These are phyloP conservation scores for Fagopyrum tataricum DNA, from an alignment of 148 eudicot genomes.

Conservation along the genomic window DNA sequence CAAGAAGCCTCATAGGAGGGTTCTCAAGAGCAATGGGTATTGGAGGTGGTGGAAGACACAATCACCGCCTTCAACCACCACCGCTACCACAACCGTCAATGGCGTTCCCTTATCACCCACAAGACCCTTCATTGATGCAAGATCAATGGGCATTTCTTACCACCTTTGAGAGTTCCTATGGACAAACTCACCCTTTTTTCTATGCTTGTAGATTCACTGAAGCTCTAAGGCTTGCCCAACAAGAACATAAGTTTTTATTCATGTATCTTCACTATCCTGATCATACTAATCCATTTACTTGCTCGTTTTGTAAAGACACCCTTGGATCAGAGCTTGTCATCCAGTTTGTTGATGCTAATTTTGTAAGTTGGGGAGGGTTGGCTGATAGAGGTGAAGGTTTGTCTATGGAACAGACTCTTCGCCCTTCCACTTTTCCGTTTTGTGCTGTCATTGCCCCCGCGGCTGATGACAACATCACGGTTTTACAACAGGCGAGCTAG, in stretches of 20 bases:
- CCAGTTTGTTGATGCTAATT: slow-evolving; percentile 77
- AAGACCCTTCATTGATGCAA: slow-evolving; percentile 17
- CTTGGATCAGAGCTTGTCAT: slow-evolving; percentile 68
- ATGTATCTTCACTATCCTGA: slow-evolving; percentile 75
- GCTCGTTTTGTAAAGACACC: slow-evolving; percentile 57
- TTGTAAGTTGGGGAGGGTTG: slow-evolving; percentile 79
- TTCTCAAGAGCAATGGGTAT: slow-evolving; percentile 61
- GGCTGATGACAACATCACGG: slow-evolving; percentile 54
- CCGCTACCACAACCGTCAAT: slow-evolving; percentile 24
- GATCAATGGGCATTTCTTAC: slow-evolving; percentile 66
- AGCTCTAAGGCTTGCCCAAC: slow-evolving; percentile 58
- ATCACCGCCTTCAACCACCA: slow-evolving; percentile 25
- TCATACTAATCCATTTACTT: slow-evolving; percentile 47
- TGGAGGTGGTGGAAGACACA: slow-evolving; percentile 29
- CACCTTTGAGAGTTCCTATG: slow-evolving; percentile 57
- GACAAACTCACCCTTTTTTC: slow-evolving; percentile 68
- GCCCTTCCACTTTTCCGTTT: slow-evolving; percentile 64
- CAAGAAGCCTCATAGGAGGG: slow-evolving; percentile 56
- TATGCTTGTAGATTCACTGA: slow-evolving; percentile 68
- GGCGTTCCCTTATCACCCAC: slow-evolving; percentile 16
- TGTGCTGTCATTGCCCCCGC: slow-evolving; percentile 84
- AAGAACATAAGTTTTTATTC: slow-evolving; percentile 67
- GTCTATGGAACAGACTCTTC: slow-evolving; percentile 44
- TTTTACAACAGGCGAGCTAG: slow-evolving; percentile 59
- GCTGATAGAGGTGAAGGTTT: slow-evolving; percentile 57